Conservation (phyloP, 2,329 filamentous ascomycete genomes). For the Pyricularia grisea region DNA sequence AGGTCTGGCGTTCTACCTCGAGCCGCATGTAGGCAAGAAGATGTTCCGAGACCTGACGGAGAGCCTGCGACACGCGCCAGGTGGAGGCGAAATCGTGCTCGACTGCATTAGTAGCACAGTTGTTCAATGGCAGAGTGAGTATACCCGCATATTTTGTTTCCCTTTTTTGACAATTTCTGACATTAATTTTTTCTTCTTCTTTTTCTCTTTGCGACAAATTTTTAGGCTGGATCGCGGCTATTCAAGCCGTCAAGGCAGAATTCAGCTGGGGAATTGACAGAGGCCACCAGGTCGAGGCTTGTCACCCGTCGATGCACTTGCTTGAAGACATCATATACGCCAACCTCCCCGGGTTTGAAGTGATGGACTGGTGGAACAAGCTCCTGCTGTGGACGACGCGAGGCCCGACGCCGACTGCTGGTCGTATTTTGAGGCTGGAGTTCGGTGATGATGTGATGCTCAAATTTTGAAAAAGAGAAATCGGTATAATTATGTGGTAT, state of each 20-base stretch:
- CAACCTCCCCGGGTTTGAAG: background rate
- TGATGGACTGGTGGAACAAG: constrained; percentile 5
- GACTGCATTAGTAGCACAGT: constrained; percentile 1
- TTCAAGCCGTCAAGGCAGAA: constrained; percentile 2
- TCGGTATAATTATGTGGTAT: background rate
- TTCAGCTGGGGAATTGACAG: constrained; percentile 5
- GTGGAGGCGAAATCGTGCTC: constrained; percentile 4
- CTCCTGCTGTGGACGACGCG: constrained; percentile 3
- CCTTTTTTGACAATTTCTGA: background rate
- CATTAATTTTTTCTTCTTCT: background rate
- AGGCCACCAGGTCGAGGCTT: background rate
- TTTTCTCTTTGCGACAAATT: too few relatives aligned
- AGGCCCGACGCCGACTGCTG: constrained; percentile 2
- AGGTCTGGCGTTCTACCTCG: constrained; percentile 21
- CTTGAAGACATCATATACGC: constrained; percentile 1
- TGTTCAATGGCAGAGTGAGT: constrained; percentile 4
- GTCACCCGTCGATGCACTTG: background rate
- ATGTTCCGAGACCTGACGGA: constrained; percentile 4
- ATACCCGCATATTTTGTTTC: background rate
- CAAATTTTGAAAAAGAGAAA: background rate
- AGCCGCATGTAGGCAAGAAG: background rate
- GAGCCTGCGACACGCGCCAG: constrained; percentile 2
- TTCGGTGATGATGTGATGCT: background rate
- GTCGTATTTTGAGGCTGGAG: constrained; percentile 1
- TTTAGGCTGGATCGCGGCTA: background rate